phyloP scores from a whole-genome alignment of 1,139 yeast genomes.

The Kodamaea suecica region DNA sequence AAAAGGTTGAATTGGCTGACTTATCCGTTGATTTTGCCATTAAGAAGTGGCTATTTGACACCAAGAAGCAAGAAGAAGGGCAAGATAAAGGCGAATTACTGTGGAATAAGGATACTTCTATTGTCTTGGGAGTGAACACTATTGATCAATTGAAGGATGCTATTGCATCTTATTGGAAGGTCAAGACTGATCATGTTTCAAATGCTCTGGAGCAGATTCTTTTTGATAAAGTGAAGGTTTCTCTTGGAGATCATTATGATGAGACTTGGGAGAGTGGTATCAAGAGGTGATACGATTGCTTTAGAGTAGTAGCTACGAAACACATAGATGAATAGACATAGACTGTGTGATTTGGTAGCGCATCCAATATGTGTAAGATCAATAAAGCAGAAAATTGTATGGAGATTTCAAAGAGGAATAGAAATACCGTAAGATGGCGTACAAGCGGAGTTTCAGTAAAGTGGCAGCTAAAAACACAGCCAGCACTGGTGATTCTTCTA shows the following conservation, averaged over 20 bases:
- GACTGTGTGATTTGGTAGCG: neutral
- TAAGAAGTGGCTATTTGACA: slow-evolving; percentile 49
- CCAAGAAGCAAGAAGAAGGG: slow-evolving; percentile 11
- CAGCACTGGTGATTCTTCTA: slow-evolving; percentile 13
- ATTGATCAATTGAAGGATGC: slow-evolving; percentile 63
- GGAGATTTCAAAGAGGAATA: neutral
- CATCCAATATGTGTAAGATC: too few relatives aligned
- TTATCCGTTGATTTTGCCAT: slow-evolving; percentile 77
- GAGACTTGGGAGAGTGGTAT: slow-evolving; percentile 77
- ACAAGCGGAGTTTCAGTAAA: slow-evolving; percentile 11
- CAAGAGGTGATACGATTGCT: too few relatives aligned
- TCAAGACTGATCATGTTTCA: slow-evolving; percentile 28
- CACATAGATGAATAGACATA: too few relatives aligned
- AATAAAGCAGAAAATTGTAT: too few relatives aligned
- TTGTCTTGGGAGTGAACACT: slow-evolving; percentile 73
- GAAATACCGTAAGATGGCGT: too few relatives aligned
- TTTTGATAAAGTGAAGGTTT: slow-evolving; percentile 41
- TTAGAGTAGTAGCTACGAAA: too few relatives aligned
- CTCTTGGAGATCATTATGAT: slow-evolving; percentile 49
- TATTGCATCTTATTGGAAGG: slow-evolving; percentile 52
- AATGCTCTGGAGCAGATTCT: slow-evolving; percentile 41
- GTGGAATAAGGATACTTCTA: slow-evolving; percentile 46
- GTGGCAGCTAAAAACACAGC: neutral
- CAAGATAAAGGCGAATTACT: slow-evolving; percentile 9
- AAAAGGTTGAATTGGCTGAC: slow-evolving; percentile 66